Evolutionary conservation across 768 basidiomycete species (phyloP), one percentile per base, ranked within the genome.

Genomic region (Butyriboletus loyo): DNA sequence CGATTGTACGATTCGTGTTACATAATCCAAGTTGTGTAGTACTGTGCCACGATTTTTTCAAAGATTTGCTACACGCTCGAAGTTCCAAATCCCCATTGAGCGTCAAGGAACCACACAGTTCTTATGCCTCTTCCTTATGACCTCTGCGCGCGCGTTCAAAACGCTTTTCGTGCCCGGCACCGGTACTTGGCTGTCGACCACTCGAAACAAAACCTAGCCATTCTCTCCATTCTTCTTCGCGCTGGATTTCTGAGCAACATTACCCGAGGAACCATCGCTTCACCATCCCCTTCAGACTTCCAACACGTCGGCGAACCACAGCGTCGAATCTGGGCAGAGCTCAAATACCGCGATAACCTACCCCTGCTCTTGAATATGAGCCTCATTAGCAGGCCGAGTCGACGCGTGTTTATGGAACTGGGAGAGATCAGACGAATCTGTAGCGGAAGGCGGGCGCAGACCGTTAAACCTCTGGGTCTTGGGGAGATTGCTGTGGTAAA

Each of bases 321-420:
- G 51, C 79, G 80, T 30, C 83, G 93, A 34, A 89, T 98, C 71
- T 97, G 96, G 93, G 91, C 91, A 2, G 84, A 86, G 46, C 83
- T 98, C 58, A 99, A 99, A 73, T 95, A 96, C 74, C 82, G 96
- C 45, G 85, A 92, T 60, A 91, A 97, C 68, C 76, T 82, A 28
- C 91, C 94, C 6, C 92, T 98, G 21, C 76, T 99, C 55, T 76
- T 73, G 47, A 64, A 77, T 58, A 93, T 98, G 86, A 73, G 81
- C 44, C 81, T 96, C 68, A 77, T 98, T 59, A 89, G 87, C 71
- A 86, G 79, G 68, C 93, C 95, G 2, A 89, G 86, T 69, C 84
- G 87, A 64, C 78, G 87, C 46, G 79, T 97, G 32, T 82, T 84
- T 61, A 87, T 97, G 81, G 78, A 82, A 41, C 53, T 78, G 32